These are phyloP conservation scores for Saccharomycopsis hybrid DNA, from an alignment of 1,139 yeast genomes.

Conservation along the genomic window DNA sequence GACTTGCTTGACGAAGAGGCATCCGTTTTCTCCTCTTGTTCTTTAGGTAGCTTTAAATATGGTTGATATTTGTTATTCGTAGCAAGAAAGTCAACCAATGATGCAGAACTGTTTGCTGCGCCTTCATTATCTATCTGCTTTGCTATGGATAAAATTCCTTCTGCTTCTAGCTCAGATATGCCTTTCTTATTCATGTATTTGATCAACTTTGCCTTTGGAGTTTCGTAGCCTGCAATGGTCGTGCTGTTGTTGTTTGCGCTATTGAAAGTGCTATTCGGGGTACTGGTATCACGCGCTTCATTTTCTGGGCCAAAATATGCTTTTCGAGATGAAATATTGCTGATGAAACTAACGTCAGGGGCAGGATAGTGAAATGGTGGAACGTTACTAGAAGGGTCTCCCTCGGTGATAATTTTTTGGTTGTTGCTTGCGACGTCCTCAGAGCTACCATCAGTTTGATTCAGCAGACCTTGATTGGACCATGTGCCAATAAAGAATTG, in stretches of 20 bases:
- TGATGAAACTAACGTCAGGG: conserved; percentile 17
- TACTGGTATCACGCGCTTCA: not conserved
- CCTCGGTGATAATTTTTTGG: not conserved
- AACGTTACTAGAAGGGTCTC: not conserved
- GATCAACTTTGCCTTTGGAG: conserved; percentile 14
- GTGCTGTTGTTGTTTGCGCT: not conserved
- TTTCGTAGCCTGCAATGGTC: too few relatives aligned
- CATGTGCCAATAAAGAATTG: not conserved
- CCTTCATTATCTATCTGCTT: conserved; percentile 16
- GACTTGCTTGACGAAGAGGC: not conserved
- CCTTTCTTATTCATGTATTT: conserved; percentile 17
- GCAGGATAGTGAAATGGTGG: conserved; percentile 18
- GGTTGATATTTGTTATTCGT: not conserved
- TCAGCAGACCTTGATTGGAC: not conserved
- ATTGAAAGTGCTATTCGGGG: not conserved
- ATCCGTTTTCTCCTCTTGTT: not conserved
- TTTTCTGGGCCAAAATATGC: not conserved
- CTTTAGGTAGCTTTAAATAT: conserved; percentile 2
- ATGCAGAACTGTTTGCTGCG: not conserved
- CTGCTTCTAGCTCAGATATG: conserved; percentile 19
- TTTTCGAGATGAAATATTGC: conserved; percentile 15
- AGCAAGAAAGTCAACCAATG: not conserved
- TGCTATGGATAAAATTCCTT: conserved; percentile 20
- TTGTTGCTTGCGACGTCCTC: not conserved
- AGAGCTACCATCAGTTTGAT: not conserved